Percentiles rank a stretch among this genome's conserved stretches.
Conservation (phyloP, 306 rosid species). For the Fragaria iinumae region DNA sequence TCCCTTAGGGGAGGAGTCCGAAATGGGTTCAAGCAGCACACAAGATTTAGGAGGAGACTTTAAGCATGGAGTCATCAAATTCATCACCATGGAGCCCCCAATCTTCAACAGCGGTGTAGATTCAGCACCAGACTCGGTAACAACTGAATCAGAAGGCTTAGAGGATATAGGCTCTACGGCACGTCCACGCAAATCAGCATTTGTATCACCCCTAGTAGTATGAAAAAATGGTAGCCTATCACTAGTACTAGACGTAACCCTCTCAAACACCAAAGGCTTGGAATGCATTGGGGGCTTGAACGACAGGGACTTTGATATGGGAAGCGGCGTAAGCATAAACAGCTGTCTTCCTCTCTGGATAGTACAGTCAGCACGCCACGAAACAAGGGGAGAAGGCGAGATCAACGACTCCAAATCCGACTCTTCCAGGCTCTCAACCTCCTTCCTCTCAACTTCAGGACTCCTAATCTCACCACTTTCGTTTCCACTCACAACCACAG, state of each 20-base stretch:
- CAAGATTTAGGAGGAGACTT: slow-evolving; percentile 92
- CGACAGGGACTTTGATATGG: slow-evolving; percentile 61
- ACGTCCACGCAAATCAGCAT: slow-evolving; percentile 31
- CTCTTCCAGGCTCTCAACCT: slow-evolving; percentile 43
- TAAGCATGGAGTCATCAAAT: slow-evolving; percentile 66
- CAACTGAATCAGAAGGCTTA: slow-evolving; percentile 44
- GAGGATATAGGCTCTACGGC: slow-evolving; percentile 37
- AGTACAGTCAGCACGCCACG: slow-evolving; percentile 84
- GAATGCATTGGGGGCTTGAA: slow-evolving; percentile 47
- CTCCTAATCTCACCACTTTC: slow-evolving; percentile 36
- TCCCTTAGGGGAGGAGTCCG: slow-evolving; percentile 45
- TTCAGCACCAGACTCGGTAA: slow-evolving; percentile 26
- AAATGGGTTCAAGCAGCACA: slow-evolving; percentile 77
- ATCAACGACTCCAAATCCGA: slow-evolving; percentile 40
- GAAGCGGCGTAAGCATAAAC: slow-evolving; percentile 93
- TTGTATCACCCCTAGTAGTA: slow-evolving; percentile 31
- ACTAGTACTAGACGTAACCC: slow-evolving; percentile 34
- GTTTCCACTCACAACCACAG: slow-evolving; percentile 17
- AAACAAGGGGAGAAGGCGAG: slow-evolving; percentile 94
- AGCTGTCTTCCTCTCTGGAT: slow-evolving; percentile 76
- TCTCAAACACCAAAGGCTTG: slow-evolving; percentile 38
- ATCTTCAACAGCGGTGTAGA: slow-evolving; percentile 41
- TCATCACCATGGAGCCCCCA: slow-evolving; percentile 49
- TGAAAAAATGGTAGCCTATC: slow-evolving; percentile 27
- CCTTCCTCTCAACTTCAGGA: slow-evolving; percentile 40